Percentiles rank a stretch among this genome's conserved stretches.
Conservation (phyloP, 257 asterid genomes). For the Cinchona pubescens region DNA sequence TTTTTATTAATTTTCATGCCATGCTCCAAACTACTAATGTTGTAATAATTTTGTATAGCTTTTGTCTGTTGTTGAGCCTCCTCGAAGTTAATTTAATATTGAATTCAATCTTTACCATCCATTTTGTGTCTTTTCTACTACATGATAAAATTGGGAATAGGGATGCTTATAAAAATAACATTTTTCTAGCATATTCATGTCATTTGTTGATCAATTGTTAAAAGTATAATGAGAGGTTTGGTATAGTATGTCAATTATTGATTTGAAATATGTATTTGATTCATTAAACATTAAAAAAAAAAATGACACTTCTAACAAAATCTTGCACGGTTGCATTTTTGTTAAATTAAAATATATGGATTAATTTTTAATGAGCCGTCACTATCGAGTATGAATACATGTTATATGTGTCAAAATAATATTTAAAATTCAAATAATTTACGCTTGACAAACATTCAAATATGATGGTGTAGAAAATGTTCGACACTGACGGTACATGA, state of each 20-base stretch:
- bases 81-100: not conserved
- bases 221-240: not conserved
- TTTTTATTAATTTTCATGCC: not conserved
- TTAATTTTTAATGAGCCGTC: too few species aligned
- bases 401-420: too few species aligned
- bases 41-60: not conserved
- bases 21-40: not conserved
- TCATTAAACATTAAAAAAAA: too few species aligned
- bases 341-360: not conserved
- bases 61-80: constrained; percentile 15
- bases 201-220: not conserved
- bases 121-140: not conserved
- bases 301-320: too few species aligned
- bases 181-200: not conserved
- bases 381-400: too few species aligned
- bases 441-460: too few species aligned
- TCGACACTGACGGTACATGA: too few species aligned
- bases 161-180: not conserved
- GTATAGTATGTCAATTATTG: not conserved
- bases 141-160: not conserved
- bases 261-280: not conserved
- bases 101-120: not conserved
- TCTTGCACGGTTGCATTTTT: not conserved
- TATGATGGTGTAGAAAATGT: too few species aligned
- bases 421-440: too few species aligned